Base-by-base conservation (phyloP, 768 basidiomycete genomes). In the Amanita rubescens region DNA sequence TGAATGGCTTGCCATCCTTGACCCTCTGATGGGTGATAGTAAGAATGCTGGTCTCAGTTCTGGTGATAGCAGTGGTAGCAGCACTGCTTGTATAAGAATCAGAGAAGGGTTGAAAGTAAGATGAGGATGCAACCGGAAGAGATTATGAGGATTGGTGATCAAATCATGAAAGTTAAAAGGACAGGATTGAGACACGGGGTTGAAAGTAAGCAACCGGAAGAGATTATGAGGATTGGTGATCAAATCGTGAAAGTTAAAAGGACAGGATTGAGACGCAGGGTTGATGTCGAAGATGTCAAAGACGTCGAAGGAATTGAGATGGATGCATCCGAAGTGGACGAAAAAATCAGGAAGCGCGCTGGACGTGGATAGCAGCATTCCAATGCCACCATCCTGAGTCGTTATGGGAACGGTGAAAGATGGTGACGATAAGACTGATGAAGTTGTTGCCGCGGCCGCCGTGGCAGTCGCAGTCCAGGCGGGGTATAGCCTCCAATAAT, bases 401-500 rank as follows among this genome's bases (percentile, higher is more conserved):
- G 48, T 44, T 22, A 15, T 15, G 8, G 42, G 22, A n/a, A n/a
- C n/a, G n/a, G n/a, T n/a, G n/a, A n/a, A n/a, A n/a, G n/a, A n/a
- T n/a, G n/a, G n/a, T n/a, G n/a, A n/a, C n/a, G n/a, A n/a, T n/a
- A n/a, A n/a, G n/a, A n/a, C n/a, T n/a, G n/a, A n/a, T n/a, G n/a
- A n/a, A n/a, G n/a, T n/a, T n/a, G n/a, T n/a, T n/a, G n/a, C n/a
- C n/a, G n/a, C n/a, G n/a, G n/a, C n/a, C n/a, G n/a, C n/a, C n/a
- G 53, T 47, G 7, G 45, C 24, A 17, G 53, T 33, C n/a, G n/a
- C n/a, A n/a, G n/a, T n/a, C 19, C 56, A 61, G 14, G 67, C 60
- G 22, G 71, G 67, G 55, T 69, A 73, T 0, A 69, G 68, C 72
- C 65, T 72, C 73, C 66, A 70, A 55, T 69, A 65, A 55, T 69